Evolutionary conservation across 768 basidiomycete genomes (phyloP).

Genomic region (Suillus decipiens): DNA sequence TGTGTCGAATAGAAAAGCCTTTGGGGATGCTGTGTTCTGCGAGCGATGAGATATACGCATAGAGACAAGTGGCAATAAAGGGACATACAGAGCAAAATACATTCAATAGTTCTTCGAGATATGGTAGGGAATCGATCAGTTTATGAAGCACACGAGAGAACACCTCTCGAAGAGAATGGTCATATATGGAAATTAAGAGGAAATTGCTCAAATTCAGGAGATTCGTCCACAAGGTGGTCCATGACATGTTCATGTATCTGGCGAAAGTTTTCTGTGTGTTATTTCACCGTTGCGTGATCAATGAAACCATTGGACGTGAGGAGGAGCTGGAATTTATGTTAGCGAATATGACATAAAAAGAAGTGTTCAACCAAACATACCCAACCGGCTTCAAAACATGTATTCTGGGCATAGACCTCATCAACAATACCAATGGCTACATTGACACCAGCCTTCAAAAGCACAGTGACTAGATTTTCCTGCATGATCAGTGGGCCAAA

Average conservation of each 20-base stretch:
- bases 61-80: background rate
- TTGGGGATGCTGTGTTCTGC: slow-evolving; percentile 89
- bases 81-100: slow-evolving; percentile 72
- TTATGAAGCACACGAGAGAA: slow-evolving; percentile 90
- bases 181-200: slow-evolving; percentile 86
- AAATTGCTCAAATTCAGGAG: slow-evolving; percentile 74
- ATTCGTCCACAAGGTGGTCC: slow-evolving; percentile 78
- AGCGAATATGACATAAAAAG: background rate
- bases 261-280: slow-evolving; percentile 75
- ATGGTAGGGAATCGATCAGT: slow-evolving; percentile 80
- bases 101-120: slow-evolving; percentile 85
- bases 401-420: slow-evolving; percentile 32
- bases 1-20: slow-evolving; percentile 92
- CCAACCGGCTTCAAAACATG: slow-evolving; percentile 41
- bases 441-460: slow-evolving; percentile 64
- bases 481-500: slow-evolving; percentile 64
- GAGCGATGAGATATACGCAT: slow-evolving; percentile 4
- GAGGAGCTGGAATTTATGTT: slow-evolving; percentile 31
- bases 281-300: slow-evolving; percentile 28
- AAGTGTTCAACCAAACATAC: slow-evolving; percentile 23
- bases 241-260: slow-evolving; percentile 87
- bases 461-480: slow-evolving; percentile 53
- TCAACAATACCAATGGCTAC: slow-evolving; percentile 54
- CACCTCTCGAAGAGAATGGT: slow-evolving; percentile 89
- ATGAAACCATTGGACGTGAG: slow-evolving; percentile 41